Base-by-base conservation (phyloP, 1,139 yeast species). In the Yamadazyma dendronema region DNA sequence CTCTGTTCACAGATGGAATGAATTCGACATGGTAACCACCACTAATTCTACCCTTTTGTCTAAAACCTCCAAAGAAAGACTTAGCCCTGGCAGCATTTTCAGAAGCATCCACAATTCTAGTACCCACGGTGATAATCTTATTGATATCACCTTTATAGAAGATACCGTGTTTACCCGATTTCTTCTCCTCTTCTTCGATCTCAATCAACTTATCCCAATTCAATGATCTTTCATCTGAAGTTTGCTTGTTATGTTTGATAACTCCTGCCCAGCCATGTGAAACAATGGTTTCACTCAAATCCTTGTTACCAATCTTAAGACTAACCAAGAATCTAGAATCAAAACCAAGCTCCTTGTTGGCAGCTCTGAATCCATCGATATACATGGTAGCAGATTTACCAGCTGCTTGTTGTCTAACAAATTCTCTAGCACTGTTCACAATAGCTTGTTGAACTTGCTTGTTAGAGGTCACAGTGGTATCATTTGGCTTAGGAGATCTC, bases 131-230 rank as follows among this genome's bases (percentile, higher is more conserved):
- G 37, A 69, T 51, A 3, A 74, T 63, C 53, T 81, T 81, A 38
- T 73, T 69, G 34, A 80, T 69, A 40, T 66, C 70, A 13, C 62
- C 63, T 34, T 58, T 52, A 44, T 50, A 65, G 54, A 74, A 81
- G 37, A 87, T 69, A 23, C 96, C 96, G 39, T 67, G 69, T 48
- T 79, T 76, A 17, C 59, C 69, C 21, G 62, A 62, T 38, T 70
- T 74, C 47, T 67, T 71, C 17, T 92, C 82, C 33, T 67, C 69
- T 33, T 73, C 69, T 58, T 88, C 96, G 37, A 81, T 66, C 56
- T 85, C 95, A 34, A 85, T 60, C 40, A 87, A 70, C 39, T 71
- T 72, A 54, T 87, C 96, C 94, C 95, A 86, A 48, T 79, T 74
- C 28, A 80, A 73, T 1, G 95, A 80, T 48, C 89, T 74, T 54